Evolutionary conservation across 2,329 filamentous ascomycete genomes (phyloP).

Genomic region (Eutypa lata): DNA sequence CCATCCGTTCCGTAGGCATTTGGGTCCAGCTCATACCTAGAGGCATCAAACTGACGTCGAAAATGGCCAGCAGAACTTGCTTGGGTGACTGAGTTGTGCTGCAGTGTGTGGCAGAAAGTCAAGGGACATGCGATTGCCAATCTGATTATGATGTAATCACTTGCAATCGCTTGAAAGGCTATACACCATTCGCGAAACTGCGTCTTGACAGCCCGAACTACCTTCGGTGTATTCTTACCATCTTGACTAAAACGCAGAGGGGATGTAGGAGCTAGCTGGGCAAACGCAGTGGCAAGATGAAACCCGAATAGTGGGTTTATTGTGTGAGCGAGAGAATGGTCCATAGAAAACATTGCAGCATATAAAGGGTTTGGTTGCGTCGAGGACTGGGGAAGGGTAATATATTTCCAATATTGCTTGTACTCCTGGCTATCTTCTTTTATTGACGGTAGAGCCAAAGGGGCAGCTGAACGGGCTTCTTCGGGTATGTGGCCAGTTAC

Average conservation of each 20-base stretch:
- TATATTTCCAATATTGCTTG: constrained; percentile 34
- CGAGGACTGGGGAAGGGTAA: constrained; percentile 20
- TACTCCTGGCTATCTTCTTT: constrained; percentile 19
- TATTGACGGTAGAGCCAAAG: constrained; percentile 26
- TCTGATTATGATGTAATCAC: constrained; percentile 37
- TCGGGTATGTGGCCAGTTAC: constrained; percentile 15
- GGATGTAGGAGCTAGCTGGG: constrained; percentile 34
- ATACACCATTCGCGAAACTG: constrained; percentile 46
- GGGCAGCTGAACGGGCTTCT: constrained; percentile 36
- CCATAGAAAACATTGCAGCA: constrained; percentile 29
- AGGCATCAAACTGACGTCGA: constrained; percentile 36
- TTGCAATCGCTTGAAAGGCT: constrained; percentile 33
- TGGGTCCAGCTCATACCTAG: constrained; percentile 39
- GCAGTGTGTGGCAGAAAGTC: constrained; percentile 49
- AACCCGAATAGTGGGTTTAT: constrained; percentile 53
- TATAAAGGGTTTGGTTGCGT: constrained; percentile 45
- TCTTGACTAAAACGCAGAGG: constrained; percentile 29
- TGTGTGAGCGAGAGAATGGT: constrained; percentile 42
- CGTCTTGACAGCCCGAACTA: constrained; percentile 33
- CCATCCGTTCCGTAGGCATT: constrained; percentile 34
- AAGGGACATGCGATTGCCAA: constrained; percentile 48
- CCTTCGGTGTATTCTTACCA: constrained; percentile 12
- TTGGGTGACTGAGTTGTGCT: constrained; percentile 31
- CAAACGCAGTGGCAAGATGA: constrained; percentile 50
- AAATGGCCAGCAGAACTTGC: constrained; percentile 37